Evolutionary conservation across 2,329 filamentous ascomycete species (phyloP).

Genomic region (Gremmenia infestans): DNA sequence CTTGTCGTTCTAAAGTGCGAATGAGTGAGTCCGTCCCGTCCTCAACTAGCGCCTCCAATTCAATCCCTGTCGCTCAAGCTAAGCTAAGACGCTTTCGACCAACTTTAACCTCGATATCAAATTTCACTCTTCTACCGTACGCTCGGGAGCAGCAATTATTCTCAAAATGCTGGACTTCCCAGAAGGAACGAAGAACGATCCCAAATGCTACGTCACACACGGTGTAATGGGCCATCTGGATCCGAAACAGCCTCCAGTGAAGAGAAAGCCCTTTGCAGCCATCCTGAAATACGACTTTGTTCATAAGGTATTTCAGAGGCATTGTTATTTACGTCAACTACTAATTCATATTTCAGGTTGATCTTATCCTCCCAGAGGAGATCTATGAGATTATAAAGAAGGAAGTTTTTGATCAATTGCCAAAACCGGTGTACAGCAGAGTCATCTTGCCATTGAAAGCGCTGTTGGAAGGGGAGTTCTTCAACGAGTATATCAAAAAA

Average conservation of each 20-base stretch:
- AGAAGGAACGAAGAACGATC: slow-evolving; percentile 32
- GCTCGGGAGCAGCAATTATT: not conserved
- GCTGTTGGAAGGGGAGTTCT: slow-evolving; percentile 69
- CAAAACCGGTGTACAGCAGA: slow-evolving; percentile 52
- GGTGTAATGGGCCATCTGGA: slow-evolving; percentile 66
- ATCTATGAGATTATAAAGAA: slow-evolving; percentile 49
- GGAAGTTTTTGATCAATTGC: slow-evolving; percentile 42
- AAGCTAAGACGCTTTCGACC: slow-evolving; percentile 11
- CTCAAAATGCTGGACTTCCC: slow-evolving; percentile 40
- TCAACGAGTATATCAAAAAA: slow-evolving; percentile 76
- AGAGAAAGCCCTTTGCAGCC: slow-evolving; percentile 70
- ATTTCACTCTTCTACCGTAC: not conserved
- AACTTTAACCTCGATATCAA: not conserved
- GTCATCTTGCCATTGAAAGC: slow-evolving; percentile 70
- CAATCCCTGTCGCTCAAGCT: slow-evolving; percentile 3
- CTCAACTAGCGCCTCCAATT: not conserved
- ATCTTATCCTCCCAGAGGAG: slow-evolving; percentile 68
- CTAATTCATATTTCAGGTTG: slow-evolving; percentile 41
- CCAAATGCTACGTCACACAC: slow-evolving; percentile 72
- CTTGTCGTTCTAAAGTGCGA: not conserved
- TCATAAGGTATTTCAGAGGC: slow-evolving; percentile 51
- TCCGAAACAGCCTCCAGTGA: slow-evolving; percentile 62
- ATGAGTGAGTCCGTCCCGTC: not conserved
- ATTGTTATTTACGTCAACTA: not conserved
- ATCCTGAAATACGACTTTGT: slow-evolving; percentile 62